Base-by-base conservation (phyloP, 805 yeast species). In the Schizosaccharomyces cryophilus region DNA sequence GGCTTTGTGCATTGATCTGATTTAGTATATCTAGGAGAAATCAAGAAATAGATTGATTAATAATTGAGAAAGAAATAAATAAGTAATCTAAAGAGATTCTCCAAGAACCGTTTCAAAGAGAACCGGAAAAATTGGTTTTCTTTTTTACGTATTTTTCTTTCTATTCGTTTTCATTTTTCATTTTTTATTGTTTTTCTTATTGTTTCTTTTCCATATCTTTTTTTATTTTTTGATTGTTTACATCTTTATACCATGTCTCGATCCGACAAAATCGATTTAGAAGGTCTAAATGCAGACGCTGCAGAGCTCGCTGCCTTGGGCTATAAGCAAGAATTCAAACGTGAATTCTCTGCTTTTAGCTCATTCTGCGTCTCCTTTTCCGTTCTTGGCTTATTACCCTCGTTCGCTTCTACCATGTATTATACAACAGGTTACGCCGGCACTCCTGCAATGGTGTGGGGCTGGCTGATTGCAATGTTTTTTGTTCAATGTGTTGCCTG, bases 291-390 rank as follows among this genome's bases (percentile, higher is more conserved):
- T 19, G 13, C 51, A 45, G 51, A 51, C 17, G 56, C 30, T 5
- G 56, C 30, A 17, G 56, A 51, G 78, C 68, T 77, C 81, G 69
- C 67, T 62, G 80, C 80, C 64, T 78, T 84, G 62, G 89, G 89
- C 7, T 83, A 84, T 69, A 81, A 81, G 67, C 84, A 81, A 67
- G 88, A 84, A 66, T 72, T 83, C 60, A 74, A 74, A 56, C 77
- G 89, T 69, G 75, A 76, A 47, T 83, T 81, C 67, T 74, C 82
- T 1, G 78, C 83, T 0, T 63, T 80, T 51, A 84, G 81, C 68
- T 81, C 82, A 24, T 83, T 83, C 67, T 86, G 84, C 87, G 82
- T 82, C 48, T 79, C 83, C 1, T 81, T 81, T 68, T 76, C 82
- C 2, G 81, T 82, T 58, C 73, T 82, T 68, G 83, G 84, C 19